Base-by-base conservation (phyloP, 1,284 basidiomycete species). In the Cryptococcus maquisensis region DNA sequence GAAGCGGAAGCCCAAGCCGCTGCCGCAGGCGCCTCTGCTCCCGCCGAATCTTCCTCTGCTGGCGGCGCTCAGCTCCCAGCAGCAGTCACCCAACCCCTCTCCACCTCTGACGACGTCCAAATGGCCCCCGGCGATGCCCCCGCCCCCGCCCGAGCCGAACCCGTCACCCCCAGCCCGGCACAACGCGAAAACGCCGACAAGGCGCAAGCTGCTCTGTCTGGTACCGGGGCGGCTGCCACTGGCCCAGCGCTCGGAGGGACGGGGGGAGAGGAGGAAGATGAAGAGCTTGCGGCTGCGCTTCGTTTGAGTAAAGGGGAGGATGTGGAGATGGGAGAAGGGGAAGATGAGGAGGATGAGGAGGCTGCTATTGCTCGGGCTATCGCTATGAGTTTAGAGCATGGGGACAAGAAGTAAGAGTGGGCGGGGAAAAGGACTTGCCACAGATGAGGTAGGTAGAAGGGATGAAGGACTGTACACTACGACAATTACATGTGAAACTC, bases 1-100 rank as follows among this genome's bases (percentile, higher is more conserved):
- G 95, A 98, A 77, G 95, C 94, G 58, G 86, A 89, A 71, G 92
- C 92, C 35, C 42, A 44, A 4, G 13, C 68, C 24, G 78, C 86
- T 84, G 46, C 20, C 35, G 15, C 23, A n/a, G 87, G 6, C 2
- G 50, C 51, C 41, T 50, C 55, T 6, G 44, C 42, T 7, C 18
- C 54, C 24, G 24, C 42, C 20, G 15, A 41, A 6, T 16, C 47
- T 35, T 23, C 46, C 9, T 26, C 49, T 6, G 2, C n/a, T 5
- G 26, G 43, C 15, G 44, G 40, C n/a, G 24, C 23, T 12, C 39
- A 53, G 12, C 51, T 16, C 21, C 26, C 55, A 4, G 43, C 52
- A n/a, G 24, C 54, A 15, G 21, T 59, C 16, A 51, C 52, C 10
- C 54, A 66, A 24, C 51, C 60, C 5, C 58, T 47, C 4, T 47